Conservation (phyloP, 2,329 filamentous ascomycete species). For the Thielaviopsis musarum region DNA sequence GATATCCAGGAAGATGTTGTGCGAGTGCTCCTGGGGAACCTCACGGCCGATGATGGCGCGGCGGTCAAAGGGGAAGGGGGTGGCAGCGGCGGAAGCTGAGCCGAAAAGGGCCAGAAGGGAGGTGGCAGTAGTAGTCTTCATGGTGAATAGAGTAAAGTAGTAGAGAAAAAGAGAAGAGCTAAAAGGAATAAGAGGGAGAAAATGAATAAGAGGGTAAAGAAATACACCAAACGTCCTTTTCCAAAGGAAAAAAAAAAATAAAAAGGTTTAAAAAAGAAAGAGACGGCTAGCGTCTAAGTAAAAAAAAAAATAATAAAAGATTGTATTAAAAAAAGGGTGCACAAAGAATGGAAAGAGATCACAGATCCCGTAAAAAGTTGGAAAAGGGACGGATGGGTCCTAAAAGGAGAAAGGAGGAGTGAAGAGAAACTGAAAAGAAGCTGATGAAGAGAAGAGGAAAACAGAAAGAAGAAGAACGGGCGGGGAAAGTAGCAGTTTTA, state of each 20-base stretch:
- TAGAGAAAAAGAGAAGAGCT: background rate
- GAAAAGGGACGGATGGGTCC: slow-evolving; percentile 10
- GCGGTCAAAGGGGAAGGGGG: slow-evolving; percentile 9
- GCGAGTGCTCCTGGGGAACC: slow-evolving; percentile 41
- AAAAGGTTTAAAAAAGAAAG: too few species aligned
- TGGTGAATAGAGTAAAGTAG: background rate
- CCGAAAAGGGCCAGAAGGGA: slow-evolving; percentile 12
- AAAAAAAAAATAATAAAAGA: slow-evolving; percentile 1
- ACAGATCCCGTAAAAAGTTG: slow-evolving; percentile 5
- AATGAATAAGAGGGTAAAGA: background rate
- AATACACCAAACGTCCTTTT: slow-evolving; percentile 3
- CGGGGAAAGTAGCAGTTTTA: background rate
- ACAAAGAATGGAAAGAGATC: slow-evolving; percentile 12
- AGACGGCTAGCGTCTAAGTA: slow-evolving; percentile 7
- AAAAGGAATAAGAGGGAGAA: background rate
- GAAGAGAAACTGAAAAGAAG: background rate
- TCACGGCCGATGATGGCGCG: slow-evolving; percentile 19
- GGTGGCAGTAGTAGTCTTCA: slow-evolving; percentile 3
- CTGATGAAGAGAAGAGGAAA: background rate
- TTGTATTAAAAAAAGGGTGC: background rate
- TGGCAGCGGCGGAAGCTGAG: slow-evolving; percentile 12
- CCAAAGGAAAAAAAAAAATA: background rate
- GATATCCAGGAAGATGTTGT: slow-evolving; percentile 30
- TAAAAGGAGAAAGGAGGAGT: background rate
- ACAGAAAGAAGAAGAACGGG: background rate